These are phyloP conservation scores for Mucor indicus DNA, from an alignment of 371 early-diverging fungal genomes.

Conservation along the genomic window DNA sequence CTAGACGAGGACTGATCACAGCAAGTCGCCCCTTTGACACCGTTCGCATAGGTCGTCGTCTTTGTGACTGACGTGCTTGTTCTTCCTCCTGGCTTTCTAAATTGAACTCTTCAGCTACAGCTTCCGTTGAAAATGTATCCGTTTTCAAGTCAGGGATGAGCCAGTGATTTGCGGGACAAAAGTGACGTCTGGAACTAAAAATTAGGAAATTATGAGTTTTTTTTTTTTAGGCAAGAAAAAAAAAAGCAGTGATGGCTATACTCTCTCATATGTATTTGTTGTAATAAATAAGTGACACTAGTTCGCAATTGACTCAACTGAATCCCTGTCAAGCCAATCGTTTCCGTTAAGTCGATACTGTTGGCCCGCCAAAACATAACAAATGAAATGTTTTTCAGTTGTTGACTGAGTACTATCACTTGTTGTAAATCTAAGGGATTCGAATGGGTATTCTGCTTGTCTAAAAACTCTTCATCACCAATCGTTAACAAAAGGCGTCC, in stretches of 20 bases:
- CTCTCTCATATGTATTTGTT: slow-evolving; percentile 83
- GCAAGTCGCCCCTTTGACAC: slow-evolving; percentile 37
- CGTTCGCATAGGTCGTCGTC: slow-evolving; percentile 26
- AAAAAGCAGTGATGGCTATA: slow-evolving; percentile 28
- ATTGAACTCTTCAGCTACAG: slow-evolving; percentile 57
- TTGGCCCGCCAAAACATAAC: slow-evolving; percentile 64
- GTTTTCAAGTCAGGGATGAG: slow-evolving; percentile 66
- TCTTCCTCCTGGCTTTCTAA: slow-evolving; percentile 31
- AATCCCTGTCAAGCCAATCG: slow-evolving; percentile 48
- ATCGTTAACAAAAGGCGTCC: slow-evolving; percentile 71
- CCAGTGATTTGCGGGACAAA: slow-evolving; percentile 77
- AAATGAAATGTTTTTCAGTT: slow-evolving; percentile 69
- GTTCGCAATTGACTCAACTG: slow-evolving; percentile 55
- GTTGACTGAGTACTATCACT: slow-evolving; percentile 51
- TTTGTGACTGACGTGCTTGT: slow-evolving; percentile 2
- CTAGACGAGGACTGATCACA: slow-evolving; percentile 63
- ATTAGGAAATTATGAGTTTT: not conserved
- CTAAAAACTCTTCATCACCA: slow-evolving; percentile 79
- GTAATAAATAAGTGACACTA: slow-evolving; percentile 64
- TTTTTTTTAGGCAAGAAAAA: not conserved
- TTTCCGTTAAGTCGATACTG: slow-evolving; percentile 33
- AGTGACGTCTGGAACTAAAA: slow-evolving; percentile 61
- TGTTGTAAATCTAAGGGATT: slow-evolving; percentile 51
- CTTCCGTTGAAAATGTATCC: slow-evolving; percentile 58
- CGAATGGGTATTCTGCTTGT: slow-evolving; percentile 11